Evolutionary conservation across 257 asterid genomes (phyloP).

Genomic region (Solanum sejunctum): DNA sequence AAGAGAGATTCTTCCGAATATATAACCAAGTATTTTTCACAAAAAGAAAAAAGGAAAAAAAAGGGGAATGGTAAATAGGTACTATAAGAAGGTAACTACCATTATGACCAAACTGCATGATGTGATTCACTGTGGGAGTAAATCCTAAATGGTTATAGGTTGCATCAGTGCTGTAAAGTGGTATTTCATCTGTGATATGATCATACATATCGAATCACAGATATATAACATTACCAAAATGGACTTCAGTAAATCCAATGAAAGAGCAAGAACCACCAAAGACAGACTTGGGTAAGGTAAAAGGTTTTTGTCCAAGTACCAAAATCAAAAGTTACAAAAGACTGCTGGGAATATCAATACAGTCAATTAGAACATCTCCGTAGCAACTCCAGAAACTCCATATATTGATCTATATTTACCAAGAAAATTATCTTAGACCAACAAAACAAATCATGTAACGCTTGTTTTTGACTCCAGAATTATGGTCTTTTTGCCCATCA

Average conservation of each 20-base stretch:
- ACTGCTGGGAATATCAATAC: no score
- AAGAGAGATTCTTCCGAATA: background rate
- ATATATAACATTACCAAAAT: background rate
- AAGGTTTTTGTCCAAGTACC: no score
- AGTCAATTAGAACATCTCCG: no score
- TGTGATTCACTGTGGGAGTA: background rate
- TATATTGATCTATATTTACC: no score
- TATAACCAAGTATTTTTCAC: background rate
- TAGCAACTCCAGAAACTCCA: no score
- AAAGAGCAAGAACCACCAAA: background rate
- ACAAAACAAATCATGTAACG: no score
- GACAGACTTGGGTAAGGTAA: background rate
- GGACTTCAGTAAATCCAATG: background rate
- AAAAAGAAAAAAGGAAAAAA: background rate
- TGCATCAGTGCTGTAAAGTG: background rate
- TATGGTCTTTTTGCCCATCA: no score
- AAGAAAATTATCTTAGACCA: no score
- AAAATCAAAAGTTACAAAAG: no score
- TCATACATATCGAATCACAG: background rate
- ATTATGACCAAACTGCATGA: background rate
- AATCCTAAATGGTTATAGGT: background rate
- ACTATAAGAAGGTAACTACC: background rate
- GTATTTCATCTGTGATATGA: background rate
- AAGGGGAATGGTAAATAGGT: background rate
- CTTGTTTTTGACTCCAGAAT: no score